Conservation (phyloP, 192 early-diverging fungal species). For the Phycomyces blakesleeanus region DNA sequence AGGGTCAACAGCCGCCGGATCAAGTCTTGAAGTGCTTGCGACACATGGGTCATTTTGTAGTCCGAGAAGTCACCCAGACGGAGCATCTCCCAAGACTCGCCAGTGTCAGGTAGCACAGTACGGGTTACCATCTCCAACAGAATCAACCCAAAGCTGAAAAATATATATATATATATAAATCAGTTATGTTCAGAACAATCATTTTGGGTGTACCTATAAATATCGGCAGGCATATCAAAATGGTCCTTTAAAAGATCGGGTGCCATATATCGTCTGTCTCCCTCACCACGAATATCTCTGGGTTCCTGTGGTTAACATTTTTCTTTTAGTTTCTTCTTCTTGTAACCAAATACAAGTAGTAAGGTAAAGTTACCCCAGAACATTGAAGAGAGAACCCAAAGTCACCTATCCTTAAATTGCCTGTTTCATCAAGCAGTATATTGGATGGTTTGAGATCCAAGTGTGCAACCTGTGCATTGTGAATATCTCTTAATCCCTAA, state of each 20-base stretch:
- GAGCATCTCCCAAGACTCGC: conserved; percentile 81
- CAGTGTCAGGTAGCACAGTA: conserved; percentile 87
- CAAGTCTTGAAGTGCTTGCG: conserved; percentile 44
- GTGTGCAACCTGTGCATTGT: conserved; percentile 70
- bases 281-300: conserved; percentile 54
- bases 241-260: conserved; percentile 72
- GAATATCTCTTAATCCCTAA: conserved; percentile 69
- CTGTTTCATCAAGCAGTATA: conserved; percentile 65
- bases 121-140: conserved; percentile 83
- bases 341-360: not conserved
- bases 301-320: conserved; percentile 42
- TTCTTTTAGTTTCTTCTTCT: not conserved
- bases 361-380: conserved; percentile 49
- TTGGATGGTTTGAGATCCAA: conserved; percentile 90
- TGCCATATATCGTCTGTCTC: conserved; percentile 91
- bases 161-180: too few species aligned
- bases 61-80: conserved; percentile 71
- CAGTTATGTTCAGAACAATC: too few species aligned
- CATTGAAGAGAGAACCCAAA: conserved; percentile 77
- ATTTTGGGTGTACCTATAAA: conserved; percentile 66
- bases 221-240: conserved; percentile 78
- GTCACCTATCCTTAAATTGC: conserved; percentile 81
- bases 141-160: conserved; percentile 86
- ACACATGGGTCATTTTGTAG: conserved; percentile 37
- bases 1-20: conserved; percentile 70